These are phyloP conservation scores for Tylopilus vinaceipallidus DNA, from an alignment of 768 basidiomycete species.

Conservation along the genomic window DNA sequence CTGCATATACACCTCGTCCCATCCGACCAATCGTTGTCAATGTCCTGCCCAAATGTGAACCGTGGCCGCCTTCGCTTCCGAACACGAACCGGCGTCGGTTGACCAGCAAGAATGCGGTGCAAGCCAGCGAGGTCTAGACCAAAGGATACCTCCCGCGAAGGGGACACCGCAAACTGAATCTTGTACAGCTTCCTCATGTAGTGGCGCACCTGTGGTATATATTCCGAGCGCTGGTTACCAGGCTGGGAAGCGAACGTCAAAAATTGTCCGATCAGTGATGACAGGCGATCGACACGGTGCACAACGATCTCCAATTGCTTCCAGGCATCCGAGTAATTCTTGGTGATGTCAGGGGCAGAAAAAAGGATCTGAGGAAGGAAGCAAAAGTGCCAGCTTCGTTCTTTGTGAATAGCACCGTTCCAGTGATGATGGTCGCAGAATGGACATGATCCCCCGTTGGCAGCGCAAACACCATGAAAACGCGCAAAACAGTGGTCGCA, in stretches of 20 bases:
- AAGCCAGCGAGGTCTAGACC: conserved; percentile 81
- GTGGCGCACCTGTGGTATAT: conserved; percentile 80
- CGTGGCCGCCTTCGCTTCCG: conserved; percentile 59
- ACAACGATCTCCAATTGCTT: conserved; percentile 78
- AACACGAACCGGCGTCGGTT: conserved; percentile 47
- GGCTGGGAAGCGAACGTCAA: conserved; percentile 67
- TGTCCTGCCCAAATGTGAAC: conserved; percentile 75
- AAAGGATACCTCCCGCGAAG: conserved; percentile 76
- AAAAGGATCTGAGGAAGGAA: conserved; percentile 69
- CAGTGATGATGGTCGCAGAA: conserved; percentile 92
- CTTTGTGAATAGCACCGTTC: conserved; percentile 82
- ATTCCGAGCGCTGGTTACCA: conserved; percentile 70
- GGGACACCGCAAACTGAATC: conserved; percentile 86
- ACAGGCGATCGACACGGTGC: conserved; percentile 74
- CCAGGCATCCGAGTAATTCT: conserved; percentile 77
- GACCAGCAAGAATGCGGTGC: conserved; percentile 75
- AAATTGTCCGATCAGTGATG: conserved; percentile 76
- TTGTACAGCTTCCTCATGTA: conserved; percentile 90
- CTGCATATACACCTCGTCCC: conserved; percentile 81
- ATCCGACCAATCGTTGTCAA: conserved; percentile 71
- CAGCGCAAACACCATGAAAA: conserved; percentile 83
- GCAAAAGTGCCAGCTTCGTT: conserved; percentile 81
- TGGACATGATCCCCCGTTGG: conserved; percentile 87
- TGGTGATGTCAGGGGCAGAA: conserved; percentile 75
- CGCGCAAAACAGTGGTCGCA: conserved; percentile 87